Evolutionary conservation across 352 stramenopile species (phyloP).

Genomic region (Blastocystis sp.): DNA sequence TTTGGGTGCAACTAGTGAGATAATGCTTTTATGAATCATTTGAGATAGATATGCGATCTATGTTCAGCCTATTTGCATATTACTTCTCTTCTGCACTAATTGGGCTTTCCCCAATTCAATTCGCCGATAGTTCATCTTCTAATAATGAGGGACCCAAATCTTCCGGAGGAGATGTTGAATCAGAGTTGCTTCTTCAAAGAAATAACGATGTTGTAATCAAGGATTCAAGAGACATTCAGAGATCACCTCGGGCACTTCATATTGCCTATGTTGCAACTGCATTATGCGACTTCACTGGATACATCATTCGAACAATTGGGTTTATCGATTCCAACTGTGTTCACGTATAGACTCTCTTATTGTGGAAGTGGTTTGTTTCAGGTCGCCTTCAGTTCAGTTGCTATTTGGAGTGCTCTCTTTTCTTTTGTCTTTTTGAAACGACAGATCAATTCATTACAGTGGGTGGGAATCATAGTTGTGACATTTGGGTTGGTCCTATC

Average conservation of each 20-base stretch:
- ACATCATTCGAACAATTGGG: slow-evolving; percentile 48
- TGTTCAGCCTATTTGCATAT: slow-evolving; percentile 48
- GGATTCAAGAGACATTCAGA: background rate
- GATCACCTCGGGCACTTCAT: background rate
- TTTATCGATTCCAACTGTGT: background rate
- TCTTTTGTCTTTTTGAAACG: slow-evolving; percentile 9
- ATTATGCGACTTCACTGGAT: background rate
- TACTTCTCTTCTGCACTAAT: slow-evolving; percentile 11
- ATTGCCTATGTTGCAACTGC: background rate
- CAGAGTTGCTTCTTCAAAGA: background rate
- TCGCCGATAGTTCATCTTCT: background rate
- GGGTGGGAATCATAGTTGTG: slow-evolving; percentile 6
- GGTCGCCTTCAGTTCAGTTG: slow-evolving; percentile 38
- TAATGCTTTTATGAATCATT: background rate
- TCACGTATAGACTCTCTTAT: slow-evolving; percentile 20
- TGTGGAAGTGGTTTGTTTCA: slow-evolving; percentile 42
- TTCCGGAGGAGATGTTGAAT: background rate
- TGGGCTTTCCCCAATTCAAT: background rate
- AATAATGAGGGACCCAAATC: background rate
- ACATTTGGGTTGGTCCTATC: background rate
- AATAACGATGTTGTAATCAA: background rate
- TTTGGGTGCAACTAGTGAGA: background rate
- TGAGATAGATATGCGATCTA: slow-evolving; percentile 35
- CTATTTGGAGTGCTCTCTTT: slow-evolving; percentile 27
- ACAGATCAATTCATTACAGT: background rate